Base-by-base conservation (phyloP, 352 stramenopile genomes). In the Globisporangium takayamanum region DNA sequence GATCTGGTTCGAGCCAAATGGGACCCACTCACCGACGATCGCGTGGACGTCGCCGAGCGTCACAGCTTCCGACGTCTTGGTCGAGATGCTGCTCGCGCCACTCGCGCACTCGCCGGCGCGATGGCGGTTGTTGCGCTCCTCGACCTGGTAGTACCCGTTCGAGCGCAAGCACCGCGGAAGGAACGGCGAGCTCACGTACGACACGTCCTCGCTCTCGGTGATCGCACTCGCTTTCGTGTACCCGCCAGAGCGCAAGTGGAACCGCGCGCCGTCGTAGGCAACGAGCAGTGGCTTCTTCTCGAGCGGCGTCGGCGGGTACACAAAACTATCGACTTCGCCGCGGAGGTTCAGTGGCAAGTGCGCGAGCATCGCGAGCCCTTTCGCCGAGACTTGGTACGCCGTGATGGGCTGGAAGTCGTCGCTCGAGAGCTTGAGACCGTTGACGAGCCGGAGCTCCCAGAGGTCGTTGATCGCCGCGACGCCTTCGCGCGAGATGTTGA, bases 1-100 rank as follows among this genome's bases (percentile, higher is more conserved):
- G 59, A 99, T 97, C 73, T 98, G 91, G 69, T 99, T 99, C 2
- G 95, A 90, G 18, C 96, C 96, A 63, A 99, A 99, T 1, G 96
- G 96, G 3, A 99, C 97, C 76, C 97, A 99, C 74, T 99, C 96
- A 18, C 92, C 92, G 47, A 99, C 95, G 62, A 99, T 96, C 20
- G 98, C 88, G 33, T 92, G 97, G 11, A 99, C 95, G 42, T 94
- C 96, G 62, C 97, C 97, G 30, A 99, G 74, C 20, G 91, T 97
- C 48, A 99, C 86, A 3, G 97, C 92, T 64, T 97, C 91, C 2
- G 87, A 87, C 2, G 97, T 94, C 50, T 95, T 89, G 58, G 98
- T 94, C 12, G 72, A 77, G 55, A 97, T 97, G 41, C 82, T 97
- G 39, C 77, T 87, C 20, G 63, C 67, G 28, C 92, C 92, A 0